Base-by-base conservation (phyloP, 805 yeast species). In the Schizosaccharomyces pombe region DNA sequence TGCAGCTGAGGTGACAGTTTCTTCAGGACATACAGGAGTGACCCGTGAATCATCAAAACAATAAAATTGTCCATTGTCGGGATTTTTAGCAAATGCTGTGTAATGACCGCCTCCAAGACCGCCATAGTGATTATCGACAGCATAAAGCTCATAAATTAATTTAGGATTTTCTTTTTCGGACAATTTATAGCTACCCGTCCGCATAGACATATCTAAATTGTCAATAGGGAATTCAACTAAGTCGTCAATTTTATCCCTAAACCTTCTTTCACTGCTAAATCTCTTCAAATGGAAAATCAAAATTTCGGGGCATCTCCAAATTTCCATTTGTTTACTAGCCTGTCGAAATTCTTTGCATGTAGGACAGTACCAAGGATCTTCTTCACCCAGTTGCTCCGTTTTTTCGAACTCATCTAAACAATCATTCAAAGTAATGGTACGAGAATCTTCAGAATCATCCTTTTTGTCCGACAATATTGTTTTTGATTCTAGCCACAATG, bases 41-140 rank as follows among this genome's bases (percentile, higher is more conserved):
- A 86, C 95, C 32, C 81, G 67, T 1, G 94, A 78, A 64, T 89
- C 60, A 63, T 89, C 87, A 65, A 74, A 89, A 63, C 85, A 82
- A 63, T 86, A 85, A 97, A 97, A 91, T 56, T 77, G 71, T 24
- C 69, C 69, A 62, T 85, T 93, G 47, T 77, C 72, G 64, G 78
- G 80, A 62, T 87, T 89, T 64, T 80, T 82, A 0, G 77, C 95
- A 62, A 78, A 81, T 0, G 97, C 83, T 1, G 98, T 91, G 66
- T 91, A 89, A 69, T 91, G 97, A 1, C 98, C 98, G 3, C 97
- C 97, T 0, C 97, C 96, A 16, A 89, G 70, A 0, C 97, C 95
- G 54, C 97, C 98, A 64, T 74, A 86, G 63, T 91, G 98, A 64
- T 89, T 91, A 64, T 87, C 97, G 26, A 91, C 95, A 0, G 91